Base-by-base conservation (phyloP, 257 asterid species). In the Solanum medicagineum region DNA sequence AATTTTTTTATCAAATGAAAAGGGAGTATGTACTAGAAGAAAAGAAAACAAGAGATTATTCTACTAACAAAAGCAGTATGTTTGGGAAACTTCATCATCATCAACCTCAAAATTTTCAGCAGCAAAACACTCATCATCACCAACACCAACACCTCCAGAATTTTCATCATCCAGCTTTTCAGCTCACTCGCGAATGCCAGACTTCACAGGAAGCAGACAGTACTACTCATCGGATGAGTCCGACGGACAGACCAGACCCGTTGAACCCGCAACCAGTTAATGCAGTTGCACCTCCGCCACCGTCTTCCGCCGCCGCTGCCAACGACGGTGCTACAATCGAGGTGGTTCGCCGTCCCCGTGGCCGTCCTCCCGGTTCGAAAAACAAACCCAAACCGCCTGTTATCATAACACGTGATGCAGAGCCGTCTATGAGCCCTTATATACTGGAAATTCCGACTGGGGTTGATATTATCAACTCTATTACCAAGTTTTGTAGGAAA, bases 331-430 rank as follows among this genome's bases (percentile, higher is more conserved):
- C 96, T 42, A 79, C 92, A 55, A 94, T 94, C 40, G 98, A 94
- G 22, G 93, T 93, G 10, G 89, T 87, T 73, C 98, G 98, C 45
- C 95, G 98, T 66, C 96, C 98, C 16, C 95, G 97, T 0, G 98
- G 98, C 45, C 92, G 98, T 4, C 97, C 97, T 0, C 95, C 95
- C 0, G 98, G 98, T 3, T 93, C 98, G 5, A 93, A 90, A 62
- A 94, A 94, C 88, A 93, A 90, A n/a, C 93, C 95, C 5, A 94
- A 89, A 85, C 94, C 97, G 1, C 94, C 95, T 6, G 86, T 90
- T 7, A 85, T 93, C 55, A 89, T 93, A 20, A 89, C 95, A 36
- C 88, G 89, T 6, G 94, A 90, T 20, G 47, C 93, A 1, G 93
- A 90, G 87, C 94, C 93, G 0, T 71, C 91, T 1, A 93, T 94